Conservation (phyloP, 208 protist genomes). For the Crithidia mellificae region DNA sequence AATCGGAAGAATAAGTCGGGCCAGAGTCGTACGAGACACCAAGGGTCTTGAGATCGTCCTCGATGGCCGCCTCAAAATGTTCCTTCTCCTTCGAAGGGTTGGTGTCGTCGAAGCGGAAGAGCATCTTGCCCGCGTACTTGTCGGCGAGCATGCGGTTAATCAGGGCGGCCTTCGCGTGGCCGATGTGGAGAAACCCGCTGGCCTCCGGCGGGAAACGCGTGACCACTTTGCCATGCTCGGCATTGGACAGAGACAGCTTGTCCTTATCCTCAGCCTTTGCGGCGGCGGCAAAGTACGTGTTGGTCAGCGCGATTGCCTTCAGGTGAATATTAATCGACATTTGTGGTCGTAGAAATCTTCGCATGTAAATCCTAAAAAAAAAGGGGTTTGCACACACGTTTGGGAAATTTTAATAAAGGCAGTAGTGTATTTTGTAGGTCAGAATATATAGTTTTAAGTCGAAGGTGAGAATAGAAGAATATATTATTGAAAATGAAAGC, state of each 20-base stretch:
- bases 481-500: no score
- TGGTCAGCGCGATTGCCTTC: conserved; percentile 55
- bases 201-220: conserved; percentile 98
- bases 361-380: conserved; percentile 36
- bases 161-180: conserved; percentile 98
- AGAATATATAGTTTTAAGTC: no score
- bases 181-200: conserved; percentile 97
- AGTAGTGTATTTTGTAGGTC: no score
- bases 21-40: conserved; percentile 88
- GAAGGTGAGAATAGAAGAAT: no score
- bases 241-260: conserved; percentile 79
- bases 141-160: conserved; percentile 97
- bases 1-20: conserved; percentile 96
- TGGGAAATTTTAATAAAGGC: no score
- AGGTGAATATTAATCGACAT: conserved; percentile 74
- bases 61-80: conserved; percentile 96
- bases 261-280: conserved; percentile 45
- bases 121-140: conserved; percentile 96
- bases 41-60: conserved; percentile 93
- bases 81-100: conserved; percentile 99
- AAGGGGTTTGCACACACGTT: no score
- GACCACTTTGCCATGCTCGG: conserved; percentile 89
- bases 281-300: conserved; percentile 51
- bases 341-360: conserved; percentile 37
- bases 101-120: conserved; percentile 99